Base-by-base conservation (phyloP, 2,329 filamentous ascomycete species). In the Nothophoma quercina region DNA sequence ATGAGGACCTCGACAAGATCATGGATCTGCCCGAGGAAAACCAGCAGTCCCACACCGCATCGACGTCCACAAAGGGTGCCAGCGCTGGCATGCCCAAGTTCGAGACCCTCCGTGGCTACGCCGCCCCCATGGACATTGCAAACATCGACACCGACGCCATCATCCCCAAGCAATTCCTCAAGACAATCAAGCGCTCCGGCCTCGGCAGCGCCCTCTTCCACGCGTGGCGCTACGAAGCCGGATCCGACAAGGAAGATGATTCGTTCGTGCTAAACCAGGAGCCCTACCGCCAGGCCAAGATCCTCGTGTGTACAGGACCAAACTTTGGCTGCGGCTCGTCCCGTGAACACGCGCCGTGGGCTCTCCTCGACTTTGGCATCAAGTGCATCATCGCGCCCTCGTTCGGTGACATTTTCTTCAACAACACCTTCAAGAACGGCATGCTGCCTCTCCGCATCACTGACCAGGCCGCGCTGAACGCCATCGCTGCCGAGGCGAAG, bases 391-490 rank as follows among this genome's bases (percentile, higher is more conserved):
- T 98, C 64, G 95, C 93, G 1, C 91, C 91, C 1, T 93, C 89
- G 1, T 90, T 85, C 63, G 90, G 89, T 52, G 91, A 96, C 71
- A 99, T 99, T 76, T 97, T 97, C 86, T 96, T 93, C 85, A 97
- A 96, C 85, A 99, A 99, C 82, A 95, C 90, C n/a, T 98, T 97
- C 85, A 98, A 99, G 84, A 99, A 99, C 80, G 93, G 93, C 79
- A 98, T 98, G 95, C 81, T 98, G 59, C 93, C 93, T 39, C 86
- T 98, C 56, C 78, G 83, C 53, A 89, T 98, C 70, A 79, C 83
- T 25, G 86, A 93, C 73, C 77, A 85, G 60, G 80, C 77, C 1
- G 81, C 84, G 25, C 79, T 97, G 4, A 82, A 89, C 34, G 82
- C 81, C 56, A 87, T 98, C 59, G 87, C 89, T 29, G 85, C 81